A percentile compares a stretch with the other conserved stretches of the same genome.
Evolutionary conservation across 2,329 filamentous ascomycete genomes (phyloP).

Genomic region (Clarireedia sp.): DNA sequence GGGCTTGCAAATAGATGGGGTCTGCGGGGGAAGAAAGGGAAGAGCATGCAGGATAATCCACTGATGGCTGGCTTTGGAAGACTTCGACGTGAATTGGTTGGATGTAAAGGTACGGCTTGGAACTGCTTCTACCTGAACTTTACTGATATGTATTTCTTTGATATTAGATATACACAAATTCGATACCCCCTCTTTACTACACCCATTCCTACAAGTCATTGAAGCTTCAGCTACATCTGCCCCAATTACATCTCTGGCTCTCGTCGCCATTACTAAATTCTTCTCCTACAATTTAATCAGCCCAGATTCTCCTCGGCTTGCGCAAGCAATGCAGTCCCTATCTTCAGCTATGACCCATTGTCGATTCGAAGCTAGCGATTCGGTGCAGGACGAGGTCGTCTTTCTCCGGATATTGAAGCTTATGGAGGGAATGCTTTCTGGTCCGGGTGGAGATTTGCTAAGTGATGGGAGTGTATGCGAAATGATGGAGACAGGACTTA

Average conservation of each 20-base stretch:
- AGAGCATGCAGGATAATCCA: conserved; percentile 95
- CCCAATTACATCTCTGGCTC: conserved; percentile 87
- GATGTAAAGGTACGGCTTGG: conserved; percentile 59
- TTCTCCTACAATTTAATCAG: conserved; percentile 90
- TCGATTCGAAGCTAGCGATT: conserved; percentile 93
- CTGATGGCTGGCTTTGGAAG: conserved; percentile 92
- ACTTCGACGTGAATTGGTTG: conserved; percentile 77
- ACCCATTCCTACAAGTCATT: conserved; percentile 94
- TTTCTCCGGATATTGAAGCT: conserved; percentile 88
- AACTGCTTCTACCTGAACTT: neutral
- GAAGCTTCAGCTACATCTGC: conserved; percentile 93
- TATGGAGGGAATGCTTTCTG: conserved; percentile 97
- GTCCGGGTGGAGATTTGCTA: conserved; percentile 84
- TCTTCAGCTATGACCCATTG: conserved; percentile 96
- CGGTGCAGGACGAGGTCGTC: conserved; percentile 90
- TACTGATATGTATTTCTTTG: conserved; percentile 22
- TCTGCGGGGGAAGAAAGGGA: conserved; percentile 85
- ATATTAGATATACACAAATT: conserved; percentile 71
- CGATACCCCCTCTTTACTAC: conserved; percentile 80
- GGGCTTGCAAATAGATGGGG: conserved; percentile 82
- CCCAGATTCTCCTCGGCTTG: conserved; percentile 74
- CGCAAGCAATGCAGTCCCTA: conserved; percentile 86
- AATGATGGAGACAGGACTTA: conserved; percentile 97
- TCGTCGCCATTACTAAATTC: conserved; percentile 93
- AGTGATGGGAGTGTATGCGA: conserved; percentile 97